Evolutionary conservation across 768 basidiomycete species (phyloP).

Genomic region (Floccularia luteovirens): DNA sequence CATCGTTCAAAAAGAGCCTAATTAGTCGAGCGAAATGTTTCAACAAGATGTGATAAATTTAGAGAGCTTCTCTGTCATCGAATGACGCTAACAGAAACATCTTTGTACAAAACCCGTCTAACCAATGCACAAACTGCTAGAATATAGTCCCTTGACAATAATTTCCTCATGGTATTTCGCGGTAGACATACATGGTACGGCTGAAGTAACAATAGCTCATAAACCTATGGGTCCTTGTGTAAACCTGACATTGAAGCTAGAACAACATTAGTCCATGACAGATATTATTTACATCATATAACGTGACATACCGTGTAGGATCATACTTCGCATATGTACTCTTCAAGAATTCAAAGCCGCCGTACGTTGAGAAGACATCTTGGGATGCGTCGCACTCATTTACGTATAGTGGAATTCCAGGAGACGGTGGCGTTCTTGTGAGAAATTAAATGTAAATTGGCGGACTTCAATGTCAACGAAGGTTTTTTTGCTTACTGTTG

Average conservation of each 20-base stretch:
- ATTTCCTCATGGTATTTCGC: background rate
- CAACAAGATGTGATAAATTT: no score
- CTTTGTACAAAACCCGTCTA: no score
- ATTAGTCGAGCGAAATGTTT: no score
- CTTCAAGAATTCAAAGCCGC: conserved; percentile 16
- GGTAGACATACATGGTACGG: no score
- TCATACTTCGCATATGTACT: conserved; percentile 21
- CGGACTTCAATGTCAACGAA: background rate
- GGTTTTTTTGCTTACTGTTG: conserved; percentile 9
- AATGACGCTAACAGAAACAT: no score
- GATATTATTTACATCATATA: background rate
- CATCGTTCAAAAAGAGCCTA: no score
- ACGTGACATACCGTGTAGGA: conserved; percentile 13
- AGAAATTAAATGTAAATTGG: background rate
- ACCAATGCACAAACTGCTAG: background rate
- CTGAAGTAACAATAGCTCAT: background rate
- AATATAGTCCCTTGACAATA: background rate
- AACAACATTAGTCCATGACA: background rate
- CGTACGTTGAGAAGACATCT: conserved; percentile 19
- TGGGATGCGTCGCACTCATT: conserved; percentile 18
- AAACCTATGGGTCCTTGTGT: background rate
- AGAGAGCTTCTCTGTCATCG: no score
- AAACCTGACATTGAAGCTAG: background rate
- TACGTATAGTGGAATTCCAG: conserved; percentile 19
- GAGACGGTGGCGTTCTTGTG: conserved; percentile 16